Percentiles rank a stretch among this genome's conserved stretches.
Evolutionary conservation across 371 early-diverging fungal species (phyloP).

Genomic region (Mucor mucedo): DNA sequence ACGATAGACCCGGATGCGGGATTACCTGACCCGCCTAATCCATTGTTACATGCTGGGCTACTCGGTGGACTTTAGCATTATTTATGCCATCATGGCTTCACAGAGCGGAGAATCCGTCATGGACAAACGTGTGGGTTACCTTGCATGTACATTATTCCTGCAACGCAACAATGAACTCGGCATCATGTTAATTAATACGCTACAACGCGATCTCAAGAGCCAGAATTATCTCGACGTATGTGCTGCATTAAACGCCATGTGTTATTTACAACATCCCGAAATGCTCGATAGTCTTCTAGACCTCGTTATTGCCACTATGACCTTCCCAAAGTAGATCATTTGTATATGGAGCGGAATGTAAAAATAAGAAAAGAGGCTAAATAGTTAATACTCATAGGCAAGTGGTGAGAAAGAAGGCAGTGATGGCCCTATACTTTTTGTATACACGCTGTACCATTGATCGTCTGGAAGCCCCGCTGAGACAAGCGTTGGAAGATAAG

Average conservation of each 20-base stretch:
- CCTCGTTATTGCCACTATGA: conserved; percentile 31
- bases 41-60: conserved; percentile 61
- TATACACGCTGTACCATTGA: conserved; percentile 33
- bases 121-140: conserved; percentile 55
- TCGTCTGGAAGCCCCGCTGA: conserved; percentile 39
- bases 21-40: conserved; percentile 51
- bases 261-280: conserved; percentile 48
- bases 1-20: conserved; percentile 45
- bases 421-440: conserved; percentile 40
- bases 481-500: conserved; percentile 45
- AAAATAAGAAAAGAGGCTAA: not conserved
- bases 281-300: conserved; percentile 42
- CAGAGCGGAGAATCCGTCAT: conserved; percentile 53
- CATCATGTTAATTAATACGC: conserved; percentile 60
- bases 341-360: not conserved
- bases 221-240: conserved; percentile 44
- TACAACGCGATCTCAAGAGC: conserved; percentile 54
- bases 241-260: conserved; percentile 49
- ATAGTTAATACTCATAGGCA: conserved; percentile 37
- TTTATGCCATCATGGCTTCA: conserved; percentile 59
- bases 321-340: conserved; percentile 42
- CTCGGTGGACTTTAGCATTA: conserved; percentile 54
- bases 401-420: conserved; percentile 52
- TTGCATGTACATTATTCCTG: conserved; percentile 53
- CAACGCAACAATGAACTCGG: conserved; percentile 44